These are phyloP conservation scores for Dunaliella primolecta DNA, from an alignment of 139 green algal species.

Conservation along the genomic window DNA sequence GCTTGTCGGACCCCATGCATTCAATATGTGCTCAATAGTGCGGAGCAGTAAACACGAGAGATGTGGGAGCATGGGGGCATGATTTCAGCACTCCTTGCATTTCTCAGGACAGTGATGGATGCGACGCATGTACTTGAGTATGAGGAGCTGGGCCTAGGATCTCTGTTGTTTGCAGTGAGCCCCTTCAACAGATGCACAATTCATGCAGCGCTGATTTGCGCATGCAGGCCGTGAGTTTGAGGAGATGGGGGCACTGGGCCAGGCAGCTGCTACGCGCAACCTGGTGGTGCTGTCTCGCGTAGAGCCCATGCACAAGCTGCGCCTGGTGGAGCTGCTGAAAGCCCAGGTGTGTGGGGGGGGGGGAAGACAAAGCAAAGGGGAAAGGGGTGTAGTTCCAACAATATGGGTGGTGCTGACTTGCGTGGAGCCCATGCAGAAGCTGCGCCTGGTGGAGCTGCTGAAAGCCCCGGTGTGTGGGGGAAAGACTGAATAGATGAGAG, in stretches of 20 bases:
- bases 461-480: slow-evolving; percentile 54
- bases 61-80: too few species aligned
- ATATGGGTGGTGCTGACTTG: slow-evolving; percentile 78
- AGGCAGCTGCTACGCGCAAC: slow-evolving; percentile 35
- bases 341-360: slow-evolving; percentile 50
- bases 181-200: too few species aligned
- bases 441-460: slow-evolving; percentile 84
- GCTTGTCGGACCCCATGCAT: too few species aligned
- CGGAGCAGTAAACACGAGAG: too few species aligned
- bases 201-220: too few species aligned
- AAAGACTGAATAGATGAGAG: too few species aligned
- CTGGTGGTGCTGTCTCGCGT: slow-evolving; percentile 79
- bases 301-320: slow-evolving; percentile 88
- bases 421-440: slow-evolving; percentile 91
- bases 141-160: too few species aligned
- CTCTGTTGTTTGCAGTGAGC: too few species aligned
- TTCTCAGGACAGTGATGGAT: too few species aligned
- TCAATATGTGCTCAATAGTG: too few species aligned
- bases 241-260: slow-evolving; percentile 40
- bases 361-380: neutral
- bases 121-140: too few species aligned
- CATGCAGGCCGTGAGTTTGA: slow-evolving; percentile 78
- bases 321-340: slow-evolving; percentile 86
- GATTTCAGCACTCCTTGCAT: too few species aligned
- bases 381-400: neutral